phyloP scores from a whole-genome alignment of 148 eudicot genomes.

The Selenicereus undatus region DNA sequence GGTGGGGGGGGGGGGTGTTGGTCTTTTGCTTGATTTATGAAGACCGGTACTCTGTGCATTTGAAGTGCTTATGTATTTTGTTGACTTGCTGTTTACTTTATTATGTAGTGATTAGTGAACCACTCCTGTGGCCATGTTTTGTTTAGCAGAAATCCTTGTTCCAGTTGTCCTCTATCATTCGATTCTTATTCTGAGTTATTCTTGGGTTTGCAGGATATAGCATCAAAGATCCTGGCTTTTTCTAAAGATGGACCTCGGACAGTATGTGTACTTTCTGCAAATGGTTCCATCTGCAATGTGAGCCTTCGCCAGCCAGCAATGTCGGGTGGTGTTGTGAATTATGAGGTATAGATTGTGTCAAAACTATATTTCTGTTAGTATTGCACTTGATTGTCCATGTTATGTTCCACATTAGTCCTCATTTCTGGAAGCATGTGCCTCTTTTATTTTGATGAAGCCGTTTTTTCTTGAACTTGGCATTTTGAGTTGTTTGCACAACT shows the following conservation, averaged over 20 bases:
- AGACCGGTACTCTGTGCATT: neutral
- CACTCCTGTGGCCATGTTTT: neutral
- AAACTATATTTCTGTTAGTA: neutral
- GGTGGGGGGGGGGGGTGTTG: no score
- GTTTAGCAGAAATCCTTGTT: neutral
- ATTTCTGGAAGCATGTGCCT: neutral
- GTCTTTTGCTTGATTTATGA: neutral
- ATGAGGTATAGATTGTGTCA: slow-evolving; percentile 45
- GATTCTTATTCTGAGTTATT: neutral
- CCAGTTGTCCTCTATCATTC: neutral
- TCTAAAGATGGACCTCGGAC: slow-evolving; percentile 77
- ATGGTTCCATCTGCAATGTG: slow-evolving; percentile 68
- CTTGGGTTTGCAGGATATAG: slow-evolving; percentile 53
- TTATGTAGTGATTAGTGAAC: neutral
- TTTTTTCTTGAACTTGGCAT: neutral
- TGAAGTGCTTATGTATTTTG: neutral
- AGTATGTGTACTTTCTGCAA: slow-evolving; percentile 69
- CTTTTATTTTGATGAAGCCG: neutral
- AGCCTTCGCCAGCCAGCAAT: slow-evolving; percentile 66
- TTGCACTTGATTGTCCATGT: neutral
- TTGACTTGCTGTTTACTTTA: neutral
- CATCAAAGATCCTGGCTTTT: slow-evolving; percentile 61
- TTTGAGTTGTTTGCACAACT: neutral
- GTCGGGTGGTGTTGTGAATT: slow-evolving; percentile 57
- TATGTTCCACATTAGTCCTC: neutral